Evolutionary conservation across 345 rosid genomes (phyloP).

Genomic region (Stellera chamaejasme): DNA sequence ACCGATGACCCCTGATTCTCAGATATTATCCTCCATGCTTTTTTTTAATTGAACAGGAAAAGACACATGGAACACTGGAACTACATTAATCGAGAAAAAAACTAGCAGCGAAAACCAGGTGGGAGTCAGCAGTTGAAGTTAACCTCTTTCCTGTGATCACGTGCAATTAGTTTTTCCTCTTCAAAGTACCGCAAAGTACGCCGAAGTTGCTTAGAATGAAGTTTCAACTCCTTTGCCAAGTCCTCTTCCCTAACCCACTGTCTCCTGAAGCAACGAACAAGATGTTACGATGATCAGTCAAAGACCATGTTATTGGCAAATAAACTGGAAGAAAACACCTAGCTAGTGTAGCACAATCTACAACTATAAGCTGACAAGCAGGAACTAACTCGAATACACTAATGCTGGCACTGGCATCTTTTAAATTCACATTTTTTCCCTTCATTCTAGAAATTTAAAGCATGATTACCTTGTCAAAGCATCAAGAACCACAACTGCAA

Average conservation of each 20-base stretch:
- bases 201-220: conserved; percentile 76
- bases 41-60: too few relatives aligned
- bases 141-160: conserved; percentile 86
- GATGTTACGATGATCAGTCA: neutral
- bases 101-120: neutral
- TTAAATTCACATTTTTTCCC: too few relatives aligned
- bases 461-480: conserved; percentile 51
- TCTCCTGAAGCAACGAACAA: conserved; percentile 34
- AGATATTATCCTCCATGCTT: too few relatives aligned
- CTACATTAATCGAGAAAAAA: neutral
- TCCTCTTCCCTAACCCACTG: conserved; percentile 98
- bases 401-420: neutral
- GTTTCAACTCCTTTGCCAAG: conserved; percentile 77
- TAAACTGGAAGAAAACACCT: neutral
- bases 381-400: conserved; percentile 1
- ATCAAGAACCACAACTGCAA: conserved; percentile 78
- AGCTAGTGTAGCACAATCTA: conserved; percentile 2
- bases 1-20: too few relatives aligned
- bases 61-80: too few relatives aligned
- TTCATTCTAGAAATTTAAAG: too few relatives aligned
- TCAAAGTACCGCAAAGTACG: conserved; percentile 62
- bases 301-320: conserved; percentile 3
- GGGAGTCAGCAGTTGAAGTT: conserved; percentile 7
- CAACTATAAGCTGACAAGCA: neutral
- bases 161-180: conserved; percentile 69